Evolutionary conservation across 225 moss, liverwort and hornwort genomes (phyloP).

Genomic region (Takakia lepidozioides): DNA sequence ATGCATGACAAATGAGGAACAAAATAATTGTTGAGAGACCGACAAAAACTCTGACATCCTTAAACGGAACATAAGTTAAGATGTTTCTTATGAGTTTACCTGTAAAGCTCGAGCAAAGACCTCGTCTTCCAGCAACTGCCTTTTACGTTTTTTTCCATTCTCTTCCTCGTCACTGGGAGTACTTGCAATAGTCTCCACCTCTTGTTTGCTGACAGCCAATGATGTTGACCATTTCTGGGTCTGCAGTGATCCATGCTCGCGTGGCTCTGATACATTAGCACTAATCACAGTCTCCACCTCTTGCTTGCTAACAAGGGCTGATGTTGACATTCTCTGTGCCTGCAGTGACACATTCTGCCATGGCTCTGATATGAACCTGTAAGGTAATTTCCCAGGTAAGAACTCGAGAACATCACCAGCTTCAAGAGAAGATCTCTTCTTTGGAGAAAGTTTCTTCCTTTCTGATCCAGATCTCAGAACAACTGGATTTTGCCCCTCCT

Average conservation of each 20-base stretch:
- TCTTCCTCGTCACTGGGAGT: conserved; percentile 4
- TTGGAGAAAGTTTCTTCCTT: conserved; percentile 44
- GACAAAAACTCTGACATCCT: too few relatives aligned
- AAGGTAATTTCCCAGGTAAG: conserved; percentile 50
- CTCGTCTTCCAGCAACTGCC: conserved; percentile 56
- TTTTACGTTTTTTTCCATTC: conserved; percentile 15
- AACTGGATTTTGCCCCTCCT: conserved; percentile 75
- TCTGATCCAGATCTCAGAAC: conserved; percentile 41
- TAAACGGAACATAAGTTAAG: too few relatives aligned
- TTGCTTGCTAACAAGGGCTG: conserved; percentile 20
- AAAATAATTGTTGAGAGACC: too few relatives aligned
- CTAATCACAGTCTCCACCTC: conserved; percentile 17
- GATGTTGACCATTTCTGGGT: conserved; percentile 3
- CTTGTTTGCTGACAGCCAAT: conserved; percentile 4
- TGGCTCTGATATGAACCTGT: conserved; percentile 27
- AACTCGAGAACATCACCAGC: conserved; percentile 71
- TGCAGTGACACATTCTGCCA: conserved; percentile 7
- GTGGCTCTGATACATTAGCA: conserved; percentile 10
- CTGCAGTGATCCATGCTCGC: conserved; percentile 5
- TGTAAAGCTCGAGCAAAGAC: conserved; percentile 66
- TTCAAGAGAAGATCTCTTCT: conserved; percentile 16
- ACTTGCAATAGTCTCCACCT: not conserved
- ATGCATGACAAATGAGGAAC: too few relatives aligned
- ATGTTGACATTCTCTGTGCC: not conserved
- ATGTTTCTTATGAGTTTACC: too few relatives aligned